Evolutionary conservation across 2,329 filamentous ascomycete genomes (phyloP), one percentile per base, ranked within the genome.

Genomic region (Madurella fahalii): DNA sequence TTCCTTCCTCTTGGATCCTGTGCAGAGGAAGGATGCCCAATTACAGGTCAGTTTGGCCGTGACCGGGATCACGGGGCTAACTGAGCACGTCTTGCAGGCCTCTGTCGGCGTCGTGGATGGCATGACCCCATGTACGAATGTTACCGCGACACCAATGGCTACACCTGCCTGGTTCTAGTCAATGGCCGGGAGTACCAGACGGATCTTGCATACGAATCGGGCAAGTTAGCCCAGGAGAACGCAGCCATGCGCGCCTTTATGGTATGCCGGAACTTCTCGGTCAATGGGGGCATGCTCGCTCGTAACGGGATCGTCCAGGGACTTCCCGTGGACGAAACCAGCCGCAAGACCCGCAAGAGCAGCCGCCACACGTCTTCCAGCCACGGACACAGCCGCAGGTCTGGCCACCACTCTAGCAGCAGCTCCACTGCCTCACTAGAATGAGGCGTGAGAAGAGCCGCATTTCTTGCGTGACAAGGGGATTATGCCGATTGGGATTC

Each of bases 141-240:
- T 67, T 90, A 87, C 78, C 82, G 81, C 64, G 85, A 85, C 66
- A 75, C 79, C 61, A 82, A 78, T 65, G 92, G 92, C 68, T 95
- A 87, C 72, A 90, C 87, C 56, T 96, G 92, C 77, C 86, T 91
- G 55, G 93, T 96, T 54, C 83, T 94, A 60, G 93, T 97, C 70
- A 96, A 97, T 76, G 95, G 95, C 64, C 88, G 93, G 68, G 90
- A 96, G 77, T 97, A 96, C 76, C 90, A 92, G 71, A 96, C 92
- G 42, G 91, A 96, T 71, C 81, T 88, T 39, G 82, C 86, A 60
- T 95, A 94, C 74, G 85, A 89, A 69, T 89, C 87, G 59, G 89
- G 93, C 69, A 77, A 82, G 47, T 79, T 95, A 61, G 93, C 93
- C 45, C 89, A 91, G 68, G 92, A 97, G 72, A 94, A 93, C 66